Evolutionary conservation across 2,329 filamentous ascomycete species (phyloP), one percentile per base, ranked within the genome.

Genomic region (Aspergillus persii): DNA sequence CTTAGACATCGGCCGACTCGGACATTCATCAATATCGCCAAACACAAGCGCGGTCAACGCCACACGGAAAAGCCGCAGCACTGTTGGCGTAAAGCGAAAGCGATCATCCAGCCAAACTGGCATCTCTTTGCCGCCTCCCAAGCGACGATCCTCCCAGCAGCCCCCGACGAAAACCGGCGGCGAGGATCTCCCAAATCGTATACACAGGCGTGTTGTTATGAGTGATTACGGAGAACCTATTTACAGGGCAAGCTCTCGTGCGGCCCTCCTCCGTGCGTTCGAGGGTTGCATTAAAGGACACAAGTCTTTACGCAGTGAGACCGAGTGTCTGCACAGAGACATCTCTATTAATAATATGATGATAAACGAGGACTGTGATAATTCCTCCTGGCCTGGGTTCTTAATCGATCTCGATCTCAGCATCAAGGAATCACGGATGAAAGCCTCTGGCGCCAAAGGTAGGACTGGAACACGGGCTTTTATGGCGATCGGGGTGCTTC

Each of bases 341-440:
- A 76, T 82, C 39, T 81, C 77, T 1, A 71, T 76, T 27, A 74
- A 76, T 50, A 82, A 82, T 59, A 71, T 83, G 8, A 77, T 82
- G 63, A 74, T 83, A 2, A 81, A 81, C 62, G 70, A 82, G 60
- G 74, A 81, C 11, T 54, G 70, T 12, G 54, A 72, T 1, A 47
- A 47, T 9, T 9, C 6, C n/a, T 47, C 44, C n/a, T 47, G 44
- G 44, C 12, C 44, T 3, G 44, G 69, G 1, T 81, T 81, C 46
- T 33, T 67, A 2, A 68, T 82, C 53, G 75, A 66, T 56, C 31
- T 61, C 5, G 59, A 61, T 59, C 63, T 69, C 62, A 63, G 72
- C 7, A 73, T 81, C 48, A 69, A 65, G 56, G 67, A 70, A 41
- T 27, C 6, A 5, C 70, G 73, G 50, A 63, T 68, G 41, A 62